Evolutionary conservation across 176 grass and related monocot genomes (phyloP).

Genomic region (Musa beccarii): DNA sequence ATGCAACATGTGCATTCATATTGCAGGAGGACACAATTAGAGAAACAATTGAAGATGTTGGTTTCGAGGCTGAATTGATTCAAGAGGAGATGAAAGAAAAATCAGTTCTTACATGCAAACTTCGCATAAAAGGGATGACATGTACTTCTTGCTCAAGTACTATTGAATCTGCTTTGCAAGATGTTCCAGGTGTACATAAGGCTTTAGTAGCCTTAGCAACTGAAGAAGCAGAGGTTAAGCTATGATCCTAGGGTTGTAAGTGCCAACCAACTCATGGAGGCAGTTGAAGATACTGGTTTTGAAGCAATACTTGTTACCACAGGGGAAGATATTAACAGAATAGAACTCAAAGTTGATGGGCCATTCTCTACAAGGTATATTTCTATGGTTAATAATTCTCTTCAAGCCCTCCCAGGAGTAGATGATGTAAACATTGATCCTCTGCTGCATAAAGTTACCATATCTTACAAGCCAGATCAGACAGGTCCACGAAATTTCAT

Average conservation of each 20-base stretch:
- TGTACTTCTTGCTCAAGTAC: slow-evolving; percentile 71
- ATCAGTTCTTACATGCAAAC: slow-evolving; percentile 51
- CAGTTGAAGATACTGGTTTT: slow-evolving; percentile 67
- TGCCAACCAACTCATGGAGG: slow-evolving; percentile 40
- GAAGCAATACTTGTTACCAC: slow-evolving; percentile 61
- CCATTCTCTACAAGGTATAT: slow-evolving; percentile 33
- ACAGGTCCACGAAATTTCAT: slow-evolving; percentile 82
- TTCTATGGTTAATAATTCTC: slow-evolving; percentile 52
- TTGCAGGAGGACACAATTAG: slow-evolving; percentile 69
- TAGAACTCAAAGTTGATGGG: slow-evolving; percentile 74
- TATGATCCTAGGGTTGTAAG: slow-evolving; percentile 50
- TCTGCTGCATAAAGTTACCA: slow-evolving; percentile 55
- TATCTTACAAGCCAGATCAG: slow-evolving; percentile 78
- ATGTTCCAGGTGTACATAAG: slow-evolving; percentile 58
- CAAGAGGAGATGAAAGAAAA: slow-evolving; percentile 72
- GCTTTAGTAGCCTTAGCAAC: slow-evolving; percentile 74
- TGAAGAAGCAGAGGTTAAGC: slow-evolving; percentile 75
- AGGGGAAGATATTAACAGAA: slow-evolving; percentile 70
- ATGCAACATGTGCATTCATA: slow-evolving; percentile 19
- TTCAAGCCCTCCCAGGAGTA: slow-evolving; percentile 75
- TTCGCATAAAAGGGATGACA: slow-evolving; percentile 91
- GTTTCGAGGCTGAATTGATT: slow-evolving; percentile 60
- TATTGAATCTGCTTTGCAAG: slow-evolving; percentile 62
- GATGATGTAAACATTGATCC: slow-evolving; percentile 45
- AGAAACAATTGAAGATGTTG: slow-evolving; percentile 82